phyloP scores from a whole-genome alignment of 495 filamentous ascomycete genomes.

The Aspergillus heteromorphus region DNA sequence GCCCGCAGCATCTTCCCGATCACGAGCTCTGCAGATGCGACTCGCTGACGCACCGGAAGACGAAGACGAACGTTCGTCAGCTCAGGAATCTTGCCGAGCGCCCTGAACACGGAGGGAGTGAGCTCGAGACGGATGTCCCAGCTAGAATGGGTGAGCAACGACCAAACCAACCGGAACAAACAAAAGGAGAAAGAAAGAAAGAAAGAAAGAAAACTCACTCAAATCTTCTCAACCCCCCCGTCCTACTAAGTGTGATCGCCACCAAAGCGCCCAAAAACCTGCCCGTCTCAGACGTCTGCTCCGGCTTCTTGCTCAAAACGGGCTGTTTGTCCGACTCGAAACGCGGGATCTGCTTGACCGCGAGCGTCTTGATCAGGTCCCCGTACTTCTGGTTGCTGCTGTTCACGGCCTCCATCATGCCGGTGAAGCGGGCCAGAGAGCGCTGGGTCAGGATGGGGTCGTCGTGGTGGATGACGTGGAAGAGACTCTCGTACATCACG shows the following conservation, averaged over 20 bases:
- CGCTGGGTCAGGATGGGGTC: not conserved
- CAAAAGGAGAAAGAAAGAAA: not conserved
- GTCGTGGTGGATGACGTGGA: not conserved
- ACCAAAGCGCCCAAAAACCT: not conserved
- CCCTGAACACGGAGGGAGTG: constrained; percentile 51
- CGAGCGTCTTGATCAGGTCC: not conserved
- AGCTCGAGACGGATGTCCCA: constrained; percentile 62
- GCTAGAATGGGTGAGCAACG: constrained; percentile 19
- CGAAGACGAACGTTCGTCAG: constrained; percentile 27
- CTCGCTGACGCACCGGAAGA: constrained; percentile 12
- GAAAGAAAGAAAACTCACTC: constrained; percentile 35
- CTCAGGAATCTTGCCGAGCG: constrained; percentile 44
- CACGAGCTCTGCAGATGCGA: not conserved
- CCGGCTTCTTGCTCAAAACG: not conserved
- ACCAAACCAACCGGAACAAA: too few relatives aligned
- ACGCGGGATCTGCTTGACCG: not conserved
- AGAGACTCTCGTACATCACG: not conserved
- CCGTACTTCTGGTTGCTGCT: constrained; percentile 38
- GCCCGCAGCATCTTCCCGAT: not conserved
- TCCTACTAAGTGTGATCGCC: not conserved
- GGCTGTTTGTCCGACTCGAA: not conserved
- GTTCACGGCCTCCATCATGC: constrained; percentile 53
- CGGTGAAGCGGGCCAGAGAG: constrained; percentile 45
- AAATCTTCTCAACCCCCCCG: not conserved
- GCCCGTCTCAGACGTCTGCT: not conserved